Base-by-base conservation (phyloP, 2,329 filamentous ascomycete genomes). In the Aspergillaceae sp. region DNA sequence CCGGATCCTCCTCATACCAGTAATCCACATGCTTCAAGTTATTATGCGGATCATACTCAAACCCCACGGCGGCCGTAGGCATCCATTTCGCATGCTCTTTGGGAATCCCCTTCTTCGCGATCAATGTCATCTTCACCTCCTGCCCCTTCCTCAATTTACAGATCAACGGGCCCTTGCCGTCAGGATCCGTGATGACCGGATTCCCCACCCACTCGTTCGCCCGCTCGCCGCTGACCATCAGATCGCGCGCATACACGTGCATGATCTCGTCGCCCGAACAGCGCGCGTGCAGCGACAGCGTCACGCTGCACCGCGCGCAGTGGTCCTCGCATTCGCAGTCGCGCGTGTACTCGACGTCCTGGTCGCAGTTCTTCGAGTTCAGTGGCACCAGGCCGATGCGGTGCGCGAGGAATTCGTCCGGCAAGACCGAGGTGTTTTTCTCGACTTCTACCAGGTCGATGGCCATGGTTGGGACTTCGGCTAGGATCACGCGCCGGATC, bases 41-140 rank as follows among this genome's bases (percentile, higher is more conserved):
- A 73, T 98, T 98, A 68, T 94, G 86, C 50, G 92, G 92, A 65
- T 98, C 92, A 68, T 98, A 98, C 69, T 98, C 92, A 64, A 98
- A 98, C 27, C 88, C 90, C 36, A 98, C 83, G 3, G 92, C 92
- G 36, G 89, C 79, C 33, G 87, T 91, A 2, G 92, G 90, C 60
- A 88, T 86, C 92, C 92, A 98, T 69, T 98, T 98, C 7, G 92
- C 87, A 69, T 98, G 92, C 67, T 98, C 92, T 75, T 98, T 98
- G 34, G 91, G 90, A 54, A 97, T 97, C 1, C 92, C 92, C 76
- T 97, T 97, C 76, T 95, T 96, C 43, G 91, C 92, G 54, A 96
- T 86, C 64, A 91, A 97, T 51, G 80, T 86, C 62, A 98, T 80
- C 65, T 88, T 84, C 50, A 98, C 73, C 68, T 95, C 89, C 70